phyloP scores from a whole-genome alignment of 805 yeast species.

The Lipomyces mesembrius region DNA sequence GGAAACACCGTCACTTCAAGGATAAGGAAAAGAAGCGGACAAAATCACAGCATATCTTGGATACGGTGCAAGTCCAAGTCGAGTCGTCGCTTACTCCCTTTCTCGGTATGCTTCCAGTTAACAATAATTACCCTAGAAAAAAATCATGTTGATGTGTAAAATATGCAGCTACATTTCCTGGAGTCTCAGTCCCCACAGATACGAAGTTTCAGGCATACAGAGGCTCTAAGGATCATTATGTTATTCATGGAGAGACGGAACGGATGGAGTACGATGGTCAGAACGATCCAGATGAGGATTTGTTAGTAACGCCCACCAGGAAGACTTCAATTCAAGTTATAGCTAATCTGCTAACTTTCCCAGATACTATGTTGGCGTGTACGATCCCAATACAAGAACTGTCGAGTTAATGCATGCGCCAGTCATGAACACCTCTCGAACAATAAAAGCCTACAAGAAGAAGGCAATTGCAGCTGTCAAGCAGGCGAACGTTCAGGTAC shows the following conservation, averaged over 20 bases:
- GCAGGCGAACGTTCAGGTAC: conserved; percentile 53
- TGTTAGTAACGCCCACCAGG: conserved; percentile 26
- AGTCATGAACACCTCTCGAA: conserved; percentile 63
- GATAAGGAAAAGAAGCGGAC: conserved; percentile 20
- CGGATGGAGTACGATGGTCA: conserved; percentile 74
- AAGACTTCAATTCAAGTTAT: background rate
- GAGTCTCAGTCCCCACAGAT: conserved; percentile 63
- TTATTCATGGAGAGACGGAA: conserved; percentile 79
- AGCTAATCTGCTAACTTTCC: conserved; percentile 26
- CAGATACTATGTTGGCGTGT: conserved; percentile 75
- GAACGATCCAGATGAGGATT: conserved; percentile 46
- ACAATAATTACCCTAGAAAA: background rate
- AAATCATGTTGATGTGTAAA: background rate
- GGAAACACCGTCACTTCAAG: conserved; percentile 12
- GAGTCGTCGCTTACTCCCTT: conserved; percentile 25
- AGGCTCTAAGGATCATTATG: conserved; percentile 48
- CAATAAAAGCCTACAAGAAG: conserved; percentile 62
- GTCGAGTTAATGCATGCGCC: conserved; percentile 70
- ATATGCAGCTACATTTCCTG: conserved; percentile 60
- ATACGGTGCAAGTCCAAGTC: conserved; percentile 9
- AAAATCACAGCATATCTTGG: conserved; percentile 9
- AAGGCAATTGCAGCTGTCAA: conserved; percentile 67
- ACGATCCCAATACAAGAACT: conserved; percentile 66
- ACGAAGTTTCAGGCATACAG: conserved; percentile 68
- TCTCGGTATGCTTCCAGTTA: conserved; percentile 19